Base-by-base conservation (phyloP, 345 rosid genomes). In the Hibiscus syriacus region DNA sequence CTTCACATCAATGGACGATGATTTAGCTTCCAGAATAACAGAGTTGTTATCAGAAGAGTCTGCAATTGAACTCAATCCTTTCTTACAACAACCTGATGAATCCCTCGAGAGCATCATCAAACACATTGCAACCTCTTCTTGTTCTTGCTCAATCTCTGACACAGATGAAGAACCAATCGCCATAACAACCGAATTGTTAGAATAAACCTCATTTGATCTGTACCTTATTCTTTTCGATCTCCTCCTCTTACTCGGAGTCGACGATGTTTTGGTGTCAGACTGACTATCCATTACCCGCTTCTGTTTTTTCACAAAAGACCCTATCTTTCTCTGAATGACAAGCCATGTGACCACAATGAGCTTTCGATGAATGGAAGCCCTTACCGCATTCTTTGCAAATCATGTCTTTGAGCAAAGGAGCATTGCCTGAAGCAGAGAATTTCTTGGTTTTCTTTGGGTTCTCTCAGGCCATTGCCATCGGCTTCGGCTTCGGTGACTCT, bases 101-200 rank as follows among this genome's bases (percentile, higher is more conserved):
- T 92, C 98, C 69, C 82, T 89, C 0, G 98, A 92, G 63, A 92
- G 57, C 98, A 87, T 82, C 92, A 92, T 89, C 79, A 92, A 66
- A 74, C 92, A 82, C 83, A 68, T 76, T 22, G 98, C 98, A n/a
- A 84, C 74, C 67, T 86, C 98, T 74, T 92, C 89, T 59, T 86
- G 93, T 11, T 89, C 96, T 34, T 81, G 85, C 86, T 87, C 90
- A 2, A 87, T 74, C 80, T 76, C 92, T 39, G 92, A 89, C 55
- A 77, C 83, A 43, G 82, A 74, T 1, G 89, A 84, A 53, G 80
- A 81, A 69, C 74, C 80, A 66, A 70, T 67, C 39, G 67, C 79
- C 2, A 78, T 62, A 64, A 78, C 82, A 6, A 55, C 58, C 5
- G 83, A 82, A 74, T 79, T 77, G 9, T 50, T 52, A 32, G 70